Evolutionary conservation across 768 basidiomycete genomes (phyloP), one percentile per base, ranked within the genome.

Genomic region (Lactifluus pinguis): DNA sequence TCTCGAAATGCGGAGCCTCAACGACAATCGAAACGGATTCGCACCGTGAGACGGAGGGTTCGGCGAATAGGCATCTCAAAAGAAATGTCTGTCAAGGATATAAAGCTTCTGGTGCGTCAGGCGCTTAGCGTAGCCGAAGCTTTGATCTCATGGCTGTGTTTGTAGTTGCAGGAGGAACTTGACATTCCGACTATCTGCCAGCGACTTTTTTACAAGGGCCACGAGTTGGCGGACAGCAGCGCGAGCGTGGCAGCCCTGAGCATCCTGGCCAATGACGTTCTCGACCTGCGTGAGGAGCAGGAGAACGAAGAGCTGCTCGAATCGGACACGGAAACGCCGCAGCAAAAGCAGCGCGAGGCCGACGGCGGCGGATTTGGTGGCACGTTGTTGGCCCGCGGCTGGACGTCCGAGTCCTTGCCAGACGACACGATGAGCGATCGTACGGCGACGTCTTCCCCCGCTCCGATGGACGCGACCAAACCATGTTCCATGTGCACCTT

Each of bases 111-210:
- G 77, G 86, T 89, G 59, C 60, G 81, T 71, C 34, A 32, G 36
- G 14, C 32, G 39, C 4, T 57, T 49, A 13, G 49, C 49, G 36
- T 47, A 53, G 14, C 55, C 34, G 55, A n/a, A 19, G 39, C 21
- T 25, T 55, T 52, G 8, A 47, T 25, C 38, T 61, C 55, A 60
- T 39, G 21, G 19, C 30, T 6, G 14, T 7, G 4, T 45, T 17
- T 55, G 30, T 66, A 91, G 89, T 68, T 90, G 47, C 82, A 86
- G 49, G 79, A 81, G 32, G 76, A 79, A 48, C 73, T 85, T 55
- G 76, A 76, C 42, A 84, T 92, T 59, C 86, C 90, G 39, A 85
- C 86, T 10, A 88, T 92, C 57, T 86, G 80, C 61, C 91, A 92
- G 69, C 79, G 84, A 52, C 72, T 93, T 29, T 87, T 82, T 68